Evolutionary conservation across 148 eudicot genomes (phyloP).

Genomic region (Mesembryanthemum crystallinum): DNA sequence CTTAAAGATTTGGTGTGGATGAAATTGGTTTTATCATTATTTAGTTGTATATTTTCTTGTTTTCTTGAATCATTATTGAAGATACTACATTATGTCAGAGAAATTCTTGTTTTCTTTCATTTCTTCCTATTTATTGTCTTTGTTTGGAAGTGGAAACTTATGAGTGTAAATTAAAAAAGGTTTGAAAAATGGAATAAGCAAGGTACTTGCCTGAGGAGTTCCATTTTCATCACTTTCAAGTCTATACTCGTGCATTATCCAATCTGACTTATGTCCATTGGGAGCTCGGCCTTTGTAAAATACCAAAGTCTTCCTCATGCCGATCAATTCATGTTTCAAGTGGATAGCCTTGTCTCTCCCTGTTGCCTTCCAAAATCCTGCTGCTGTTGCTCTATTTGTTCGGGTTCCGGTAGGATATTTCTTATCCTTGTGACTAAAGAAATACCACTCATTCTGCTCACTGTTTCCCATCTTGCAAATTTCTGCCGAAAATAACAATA

Average conservation of each 20-base stretch:
- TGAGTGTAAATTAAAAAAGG: no score
- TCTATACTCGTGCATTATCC: constrained; percentile 88
- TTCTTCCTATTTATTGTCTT: no score
- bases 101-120: no score
- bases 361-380: constrained; percentile 92
- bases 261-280: constrained; percentile 79
- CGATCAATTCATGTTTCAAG: constrained; percentile 68
- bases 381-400: constrained; percentile 79
- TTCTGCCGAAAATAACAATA: constrained; percentile 31
- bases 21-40: no score
- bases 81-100: no score
- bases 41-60: no score
- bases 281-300: constrained; percentile 87
- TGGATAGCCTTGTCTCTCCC: constrained; percentile 86
- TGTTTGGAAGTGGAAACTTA: no score
- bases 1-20: no score
- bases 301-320: constrained; percentile 87
- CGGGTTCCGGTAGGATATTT: constrained; percentile 90
- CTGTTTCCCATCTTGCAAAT: constrained; percentile 68
- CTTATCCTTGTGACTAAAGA: constrained; percentile 90
- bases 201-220: constrained; percentile 61
- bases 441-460: constrained; percentile 84
- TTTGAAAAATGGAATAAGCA: no score
- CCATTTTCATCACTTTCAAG: constrained; percentile 83
- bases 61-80: no score